phyloP scores from a whole-genome alignment of 2,329 filamentous ascomycete species.

The Hypoxylon sp. region DNA sequence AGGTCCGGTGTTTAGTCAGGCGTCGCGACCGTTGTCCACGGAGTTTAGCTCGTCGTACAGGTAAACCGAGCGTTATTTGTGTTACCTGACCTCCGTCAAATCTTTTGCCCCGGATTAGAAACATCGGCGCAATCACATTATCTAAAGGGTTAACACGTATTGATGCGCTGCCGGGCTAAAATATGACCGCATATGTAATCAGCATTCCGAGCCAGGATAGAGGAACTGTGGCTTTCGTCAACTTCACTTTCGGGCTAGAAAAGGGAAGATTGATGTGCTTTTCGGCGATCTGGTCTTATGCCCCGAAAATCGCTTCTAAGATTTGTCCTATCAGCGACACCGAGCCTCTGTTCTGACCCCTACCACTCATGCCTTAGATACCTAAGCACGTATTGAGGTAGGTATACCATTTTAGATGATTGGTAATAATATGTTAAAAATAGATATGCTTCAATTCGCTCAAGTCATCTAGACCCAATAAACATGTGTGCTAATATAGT shows the following conservation, averaged over 20 bases:
- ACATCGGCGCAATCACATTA: background rate
- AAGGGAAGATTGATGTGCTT: background rate
- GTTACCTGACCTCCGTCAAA: background rate
- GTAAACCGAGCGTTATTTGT: background rate
- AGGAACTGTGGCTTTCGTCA: background rate
- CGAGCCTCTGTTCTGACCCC: background rate
- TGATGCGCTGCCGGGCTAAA: conserved; percentile 15
- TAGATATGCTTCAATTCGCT: conserved; percentile 10
- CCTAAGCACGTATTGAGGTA: background rate
- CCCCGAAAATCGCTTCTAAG: conserved; percentile 1
- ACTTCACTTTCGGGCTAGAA: conserved; percentile 5
- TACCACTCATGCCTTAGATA: background rate
- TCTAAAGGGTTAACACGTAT: background rate
- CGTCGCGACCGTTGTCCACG: conserved; percentile 6
- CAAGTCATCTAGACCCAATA: conserved; percentile 6
- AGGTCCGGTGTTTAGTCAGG: background rate
- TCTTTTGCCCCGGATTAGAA: conserved; percentile 1
- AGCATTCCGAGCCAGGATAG: background rate
- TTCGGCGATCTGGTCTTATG: conserved; percentile 29
- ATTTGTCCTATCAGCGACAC: conserved; percentile 15
- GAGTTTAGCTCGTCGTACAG: conserved; percentile 30
- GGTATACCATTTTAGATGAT: conserved; percentile 1
- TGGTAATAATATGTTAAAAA: conserved; percentile 7
- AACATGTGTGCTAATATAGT: conserved; percentile 9
- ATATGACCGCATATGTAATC: conserved; percentile 33